Conservation (phyloP, 2,329 filamentous ascomycete species). For the Ophiosphaerella korrae region DNA sequence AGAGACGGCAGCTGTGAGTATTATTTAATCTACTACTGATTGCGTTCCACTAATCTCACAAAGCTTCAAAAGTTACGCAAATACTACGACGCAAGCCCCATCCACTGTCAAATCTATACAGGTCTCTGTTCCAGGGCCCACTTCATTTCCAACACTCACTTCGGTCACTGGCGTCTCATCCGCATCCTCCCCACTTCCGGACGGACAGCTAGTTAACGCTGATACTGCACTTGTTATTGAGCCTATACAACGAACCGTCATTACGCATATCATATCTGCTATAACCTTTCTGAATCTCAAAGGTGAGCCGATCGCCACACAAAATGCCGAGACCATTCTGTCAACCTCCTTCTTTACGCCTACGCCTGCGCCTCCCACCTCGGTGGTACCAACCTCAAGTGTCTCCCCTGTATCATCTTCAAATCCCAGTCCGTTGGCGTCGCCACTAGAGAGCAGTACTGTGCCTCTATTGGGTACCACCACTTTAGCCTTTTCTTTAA, state of each 20-base stretch:
- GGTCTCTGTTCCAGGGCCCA: neutral
- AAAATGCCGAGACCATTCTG: constrained; percentile 32
- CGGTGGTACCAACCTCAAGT: constrained; percentile 17
- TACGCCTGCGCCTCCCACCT: constrained; percentile 14
- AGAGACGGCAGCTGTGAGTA: constrained; percentile 37
- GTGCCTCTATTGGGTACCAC: constrained; percentile 1
- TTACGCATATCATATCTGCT: constrained; percentile 31
- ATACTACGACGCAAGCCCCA: constrained; percentile 24
- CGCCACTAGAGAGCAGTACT: constrained; percentile 13
- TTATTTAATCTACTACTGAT: neutral
- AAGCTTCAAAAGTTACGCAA: constrained; percentile 35
- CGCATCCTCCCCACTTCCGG: neutral
- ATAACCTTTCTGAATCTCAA: constrained; percentile 41
- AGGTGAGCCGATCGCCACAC: constrained; percentile 39
- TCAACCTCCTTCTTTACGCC: constrained; percentile 40
- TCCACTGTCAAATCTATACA: constrained; percentile 3
- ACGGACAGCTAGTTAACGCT: constrained; percentile 24
- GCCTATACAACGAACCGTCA: constrained; percentile 37
- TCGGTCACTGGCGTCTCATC: too few species aligned
- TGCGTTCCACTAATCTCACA: constrained; percentile 12
- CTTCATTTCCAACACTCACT: neutral
- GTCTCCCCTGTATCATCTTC: constrained; percentile 3
- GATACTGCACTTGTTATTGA: constrained; percentile 42
- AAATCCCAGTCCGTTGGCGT: constrained; percentile 8
- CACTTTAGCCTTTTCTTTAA: constrained; percentile 8